Evolutionary conservation across 2,329 filamentous ascomycete species (phyloP), one percentile per base, ranked within the genome.

Genomic region (Ceratocystis destructans): DNA sequence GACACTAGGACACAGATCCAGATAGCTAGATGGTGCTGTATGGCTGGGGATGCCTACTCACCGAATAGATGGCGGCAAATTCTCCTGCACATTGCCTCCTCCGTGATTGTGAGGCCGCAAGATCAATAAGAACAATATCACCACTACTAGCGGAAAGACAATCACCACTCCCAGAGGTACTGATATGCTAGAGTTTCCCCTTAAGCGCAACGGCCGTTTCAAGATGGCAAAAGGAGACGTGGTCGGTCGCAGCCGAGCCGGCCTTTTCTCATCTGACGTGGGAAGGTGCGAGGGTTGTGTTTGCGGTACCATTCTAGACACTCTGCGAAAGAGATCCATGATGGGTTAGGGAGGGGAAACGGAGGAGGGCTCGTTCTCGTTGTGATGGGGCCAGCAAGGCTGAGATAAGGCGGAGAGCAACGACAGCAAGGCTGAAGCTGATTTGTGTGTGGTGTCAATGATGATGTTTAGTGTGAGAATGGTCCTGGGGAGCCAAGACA

Each of bases 121-220:
- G 75, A 97, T 91, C 69, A 99, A 83, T 72, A 96, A 80, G 70
- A 97, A 79, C 75, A 97, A 95, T 75, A 96, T 82, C 72, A 96
- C 83, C 77, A 97, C 84, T 72, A 96, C 89, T 74, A 96, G 85
- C 70, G 94, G 94, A 75, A 97, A 97, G 71, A 97, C 79, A 70
- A 99, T 82, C 71, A 97, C 90, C 73, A 96, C 86, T 71, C 93
- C 93, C 64, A 99, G 80, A 31, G 94, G 94, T 74, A 97, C 87
- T 64, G 93, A 96, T 75, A 96, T 85, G 73, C 87, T 89, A 66
- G 92, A 96, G 77, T 96, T 96, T 72, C 90, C 90, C 77, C 87
- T 88, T 78, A 99, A 79, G 71, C 92, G 87, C 79, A 99, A 84
- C 64, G 93, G 89, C 73, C 90, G 84, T 71, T 87, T 83, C 75